Conservation (phyloP, 2,329 filamentous ascomycete genomes). For the Stagonosporopsis rhizophila region DNA sequence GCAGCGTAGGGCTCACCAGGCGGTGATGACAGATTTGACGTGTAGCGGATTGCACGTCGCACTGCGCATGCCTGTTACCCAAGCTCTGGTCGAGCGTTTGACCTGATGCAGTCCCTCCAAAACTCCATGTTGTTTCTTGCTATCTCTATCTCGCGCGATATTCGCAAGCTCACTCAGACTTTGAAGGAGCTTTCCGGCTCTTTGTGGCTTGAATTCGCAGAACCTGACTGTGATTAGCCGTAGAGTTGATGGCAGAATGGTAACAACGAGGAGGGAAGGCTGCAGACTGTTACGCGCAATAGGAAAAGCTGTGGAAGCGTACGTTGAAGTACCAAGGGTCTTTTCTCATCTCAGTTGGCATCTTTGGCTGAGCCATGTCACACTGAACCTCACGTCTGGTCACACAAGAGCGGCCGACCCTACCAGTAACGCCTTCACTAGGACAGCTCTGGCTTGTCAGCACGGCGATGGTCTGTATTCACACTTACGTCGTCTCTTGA, state of each 20-base stretch:
- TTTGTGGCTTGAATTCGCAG: neutral
- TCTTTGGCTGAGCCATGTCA: neutral
- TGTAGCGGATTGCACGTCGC: slow-evolving; percentile 20
- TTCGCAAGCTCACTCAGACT: neutral
- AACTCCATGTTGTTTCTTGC: neutral
- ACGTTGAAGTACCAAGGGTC: neutral
- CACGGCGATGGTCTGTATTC: neutral
- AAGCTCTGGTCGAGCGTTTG: slow-evolving; percentile 5
- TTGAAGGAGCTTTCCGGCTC: neutral
- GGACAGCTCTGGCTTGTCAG: neutral
- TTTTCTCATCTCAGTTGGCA: neutral
- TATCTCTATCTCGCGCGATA: neutral
- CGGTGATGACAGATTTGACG: slow-evolving; percentile 16
- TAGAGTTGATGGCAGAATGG: neutral
- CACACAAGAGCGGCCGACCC: neutral
- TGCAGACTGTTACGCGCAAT: neutral
- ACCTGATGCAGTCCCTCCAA: neutral
- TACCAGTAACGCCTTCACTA: neutral
- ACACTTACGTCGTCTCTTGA: neutral
- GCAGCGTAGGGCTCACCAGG: slow-evolving; percentile 4
- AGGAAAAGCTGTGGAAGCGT: neutral
- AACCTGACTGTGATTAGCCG: neutral
- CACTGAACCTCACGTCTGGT: neutral
- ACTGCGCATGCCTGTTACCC: slow-evolving; percentile 21
- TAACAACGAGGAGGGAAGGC: neutral